Evolutionary conservation across 148 eudicot species (phyloP).

Genomic region (Rhododendron griersonianum): DNA sequence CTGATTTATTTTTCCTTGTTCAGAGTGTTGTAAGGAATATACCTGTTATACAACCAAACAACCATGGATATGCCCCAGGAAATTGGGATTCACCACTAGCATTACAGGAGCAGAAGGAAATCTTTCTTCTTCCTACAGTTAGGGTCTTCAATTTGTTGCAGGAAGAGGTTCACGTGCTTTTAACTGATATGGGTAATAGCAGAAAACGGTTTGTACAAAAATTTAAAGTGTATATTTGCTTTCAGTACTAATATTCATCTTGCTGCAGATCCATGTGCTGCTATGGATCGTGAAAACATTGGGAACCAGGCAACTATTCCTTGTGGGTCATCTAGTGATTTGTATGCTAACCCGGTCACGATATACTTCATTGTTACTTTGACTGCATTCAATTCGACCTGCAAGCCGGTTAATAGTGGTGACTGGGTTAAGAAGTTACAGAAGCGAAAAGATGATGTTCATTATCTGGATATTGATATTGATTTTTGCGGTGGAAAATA

Average conservation of each 20-base stretch:
- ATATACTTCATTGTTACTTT: conserved; percentile 66
- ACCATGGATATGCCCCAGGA: conserved; percentile 25
- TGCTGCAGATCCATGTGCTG: conserved; percentile 50
- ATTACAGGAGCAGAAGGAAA: conserved; percentile 80
- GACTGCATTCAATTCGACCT: conserved; percentile 59
- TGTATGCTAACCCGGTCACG: conserved; percentile 78
- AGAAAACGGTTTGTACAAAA: conserved; percentile 2
- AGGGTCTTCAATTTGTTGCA: conserved; percentile 70
- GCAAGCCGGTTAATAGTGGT: conserved; percentile 82
- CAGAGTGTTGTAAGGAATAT: conserved; percentile 64
- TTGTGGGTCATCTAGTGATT: conserved; percentile 55
- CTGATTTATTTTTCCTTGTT: conserved; percentile 70
- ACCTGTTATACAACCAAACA: conserved; percentile 64
- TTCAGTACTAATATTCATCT: conserved; percentile 8
- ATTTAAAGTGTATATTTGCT: not conserved
- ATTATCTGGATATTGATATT: conserved; percentile 69
- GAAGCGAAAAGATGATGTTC: conserved; percentile 64
- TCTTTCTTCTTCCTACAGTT: conserved; percentile 87
- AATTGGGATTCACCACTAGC: conserved; percentile 56
- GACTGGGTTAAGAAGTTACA: conserved; percentile 82
- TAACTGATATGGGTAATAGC: conserved; percentile 67
- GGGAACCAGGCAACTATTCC: conserved; percentile 66
- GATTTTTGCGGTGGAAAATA: conserved; percentile 77
- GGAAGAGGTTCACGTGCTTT: conserved; percentile 63
- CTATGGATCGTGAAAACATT: conserved; percentile 30